Evolutionary conservation across 1,284 basidiomycete species (phyloP), one percentile per base, ranked within the genome.

Genomic region (Mycena citricolor): DNA sequence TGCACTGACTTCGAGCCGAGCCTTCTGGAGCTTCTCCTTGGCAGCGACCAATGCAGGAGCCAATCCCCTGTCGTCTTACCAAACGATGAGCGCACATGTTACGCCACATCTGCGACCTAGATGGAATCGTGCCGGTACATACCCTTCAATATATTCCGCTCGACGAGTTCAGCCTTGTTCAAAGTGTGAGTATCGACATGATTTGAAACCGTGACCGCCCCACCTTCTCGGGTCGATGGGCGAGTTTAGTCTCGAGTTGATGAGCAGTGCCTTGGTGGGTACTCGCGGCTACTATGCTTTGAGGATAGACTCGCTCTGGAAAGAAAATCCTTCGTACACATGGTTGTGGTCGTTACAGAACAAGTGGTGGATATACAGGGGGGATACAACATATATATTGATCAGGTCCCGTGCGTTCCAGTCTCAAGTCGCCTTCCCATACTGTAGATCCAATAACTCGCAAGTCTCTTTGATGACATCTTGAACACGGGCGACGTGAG

Each of bases 101-200:
- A 32, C 17, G n/a, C 11, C n/a, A n/a, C n/a, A n/a, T n/a, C n/a
- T n/a, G n/a, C n/a, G n/a, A n/a, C n/a, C n/a, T n/a, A n/a, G n/a
- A n/a, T n/a, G n/a, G n/a, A n/a, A n/a, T n/a, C n/a, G n/a, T n/a
- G n/a, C n/a, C 6, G 13, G 20, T 24, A 43, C 23, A 11, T 42
- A 80, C 86, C 81, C 67, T 89, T 89, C 49, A 90, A 73, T 50
- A 90, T 88, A 58, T 86, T 86, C 54, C 81, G 76, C 35, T 83
- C 80, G 49, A 87, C 72, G 31, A 90, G 72, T 44, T 87, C 81
- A 32, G 75, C 63, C 58, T 81, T 79, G 12, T 79, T 74, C 8
- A 81, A 75, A 28, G 54, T 49, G 12, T 49, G 26, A n/a, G n/a
- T n/a, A n/a, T n/a, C n/a, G n/a, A n/a, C n/a, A n/a, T n/a, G n/a